A percentile compares a stretch with the other conserved stretches of the same genome.
Evolutionary conservation across 352 stramenopile genomes (phyloP).

Genomic region (Elongisporangium prolatum): DNA sequence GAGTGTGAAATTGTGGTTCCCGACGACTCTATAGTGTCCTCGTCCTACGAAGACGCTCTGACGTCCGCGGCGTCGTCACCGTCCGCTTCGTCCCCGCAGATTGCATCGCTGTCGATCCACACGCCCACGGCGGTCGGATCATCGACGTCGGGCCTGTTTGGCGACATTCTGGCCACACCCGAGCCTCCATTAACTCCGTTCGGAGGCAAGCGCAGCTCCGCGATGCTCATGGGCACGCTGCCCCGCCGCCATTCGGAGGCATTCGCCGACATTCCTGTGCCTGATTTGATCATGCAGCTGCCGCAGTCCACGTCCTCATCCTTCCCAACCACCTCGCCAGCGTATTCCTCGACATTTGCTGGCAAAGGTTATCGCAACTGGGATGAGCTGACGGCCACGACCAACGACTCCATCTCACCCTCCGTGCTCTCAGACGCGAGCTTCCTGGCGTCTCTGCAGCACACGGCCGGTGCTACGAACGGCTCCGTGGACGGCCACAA

Average conservation of each 20-base stretch:
- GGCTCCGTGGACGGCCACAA: slow-evolving; percentile 6
- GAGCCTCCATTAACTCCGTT: slow-evolving; percentile 1
- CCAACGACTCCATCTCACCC: slow-evolving; percentile 4
- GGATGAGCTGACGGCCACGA: slow-evolving; percentile 1
- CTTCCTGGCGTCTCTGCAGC: slow-evolving; percentile 47
- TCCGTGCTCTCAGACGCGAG: slow-evolving; percentile 30
- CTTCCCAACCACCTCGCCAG: neutral
- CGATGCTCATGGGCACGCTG: slow-evolving; percentile 50
- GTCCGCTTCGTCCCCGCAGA: neutral
- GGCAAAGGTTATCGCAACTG: neutral
- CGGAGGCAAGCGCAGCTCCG: slow-evolving; percentile 31
- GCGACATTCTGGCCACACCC: neutral
- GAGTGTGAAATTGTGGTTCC: neutral
- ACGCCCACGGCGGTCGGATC: neutral
- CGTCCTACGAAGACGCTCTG: neutral
- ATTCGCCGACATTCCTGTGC: slow-evolving; percentile 45
- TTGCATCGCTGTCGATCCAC: neutral
- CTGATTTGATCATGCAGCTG: slow-evolving; percentile 34
- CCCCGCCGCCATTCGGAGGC: slow-evolving; percentile 31
- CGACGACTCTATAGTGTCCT: neutral
- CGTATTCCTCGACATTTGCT: neutral
- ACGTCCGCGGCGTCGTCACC: neutral
- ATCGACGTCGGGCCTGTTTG: neutral
- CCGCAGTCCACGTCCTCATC: neutral
- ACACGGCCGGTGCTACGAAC: slow-evolving; percentile 16